These are phyloP conservation scores for Microsporum audouinii DNA, from an alignment of 2,329 filamentous ascomycete species.

Conservation along the genomic window DNA sequence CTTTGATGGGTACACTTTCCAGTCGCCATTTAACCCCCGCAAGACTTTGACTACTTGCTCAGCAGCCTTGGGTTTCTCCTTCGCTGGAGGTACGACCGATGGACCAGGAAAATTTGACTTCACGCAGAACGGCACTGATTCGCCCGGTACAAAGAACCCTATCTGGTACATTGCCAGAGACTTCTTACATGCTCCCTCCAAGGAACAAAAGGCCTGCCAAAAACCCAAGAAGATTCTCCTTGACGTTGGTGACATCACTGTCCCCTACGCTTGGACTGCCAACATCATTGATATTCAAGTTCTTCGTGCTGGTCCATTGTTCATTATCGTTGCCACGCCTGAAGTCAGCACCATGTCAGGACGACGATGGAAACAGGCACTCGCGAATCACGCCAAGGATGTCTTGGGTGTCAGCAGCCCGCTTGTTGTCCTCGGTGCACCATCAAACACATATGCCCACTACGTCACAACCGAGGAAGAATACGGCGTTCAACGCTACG, in stretches of 20 bases:
- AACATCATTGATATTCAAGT: constrained; percentile 86
- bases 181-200: constrained; percentile 57
- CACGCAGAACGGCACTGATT: constrained; percentile 68
- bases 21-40: constrained; percentile 53
- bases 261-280: constrained; percentile 76
- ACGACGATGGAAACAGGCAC: constrained; percentile 67
- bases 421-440: constrained; percentile 73
- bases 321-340: constrained; percentile 73
- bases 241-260: constrained; percentile 69
- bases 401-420: constrained; percentile 43
- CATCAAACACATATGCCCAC: constrained; percentile 82
- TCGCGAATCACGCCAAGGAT: constrained; percentile 45
- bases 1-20: constrained; percentile 64
- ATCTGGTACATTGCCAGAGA: constrained; percentile 68
- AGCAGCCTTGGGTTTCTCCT: constrained; percentile 80
- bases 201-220: constrained; percentile 65
- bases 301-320: constrained; percentile 69
- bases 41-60: constrained; percentile 58
- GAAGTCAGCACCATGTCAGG: constrained; percentile 91
- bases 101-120: constrained; percentile 89
- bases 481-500: constrained; percentile 76
- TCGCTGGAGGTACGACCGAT: constrained; percentile 85
- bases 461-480: constrained; percentile 71
- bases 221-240: constrained; percentile 72
- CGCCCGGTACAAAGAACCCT: constrained; percentile 58